These are phyloP conservation scores for Euphorbia lathyris DNA, from an alignment of 345 rosid species.

Conservation along the genomic window DNA sequence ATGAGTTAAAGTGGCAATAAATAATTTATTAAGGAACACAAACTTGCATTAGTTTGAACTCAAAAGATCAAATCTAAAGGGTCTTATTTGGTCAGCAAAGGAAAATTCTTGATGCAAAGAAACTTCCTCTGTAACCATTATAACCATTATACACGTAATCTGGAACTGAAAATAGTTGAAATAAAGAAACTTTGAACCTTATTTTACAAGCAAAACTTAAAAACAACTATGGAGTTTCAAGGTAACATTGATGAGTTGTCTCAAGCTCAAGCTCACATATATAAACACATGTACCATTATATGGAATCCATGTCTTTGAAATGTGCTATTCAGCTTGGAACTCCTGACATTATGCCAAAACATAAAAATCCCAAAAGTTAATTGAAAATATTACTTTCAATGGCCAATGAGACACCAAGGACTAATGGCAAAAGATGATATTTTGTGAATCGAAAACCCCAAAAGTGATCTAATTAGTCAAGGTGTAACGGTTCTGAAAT, in stretches of 20 bases:
- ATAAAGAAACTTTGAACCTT: not conserved
- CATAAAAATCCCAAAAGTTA: constrained; percentile 5
- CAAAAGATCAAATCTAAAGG: not conserved
- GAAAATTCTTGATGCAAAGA: not conserved
- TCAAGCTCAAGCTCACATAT: constrained; percentile 20
- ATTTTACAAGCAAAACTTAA: not conserved
- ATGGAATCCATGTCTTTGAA: constrained; percentile 22
- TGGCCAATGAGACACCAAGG: too few relatives aligned
- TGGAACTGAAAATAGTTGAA: not conserved
- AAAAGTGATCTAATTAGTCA: too few relatives aligned
- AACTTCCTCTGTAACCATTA: constrained; percentile 8
- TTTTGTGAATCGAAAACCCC: too few relatives aligned
- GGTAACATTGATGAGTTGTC: constrained; percentile 8
- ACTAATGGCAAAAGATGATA: too few relatives aligned
- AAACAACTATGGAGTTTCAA: constrained; percentile 10
- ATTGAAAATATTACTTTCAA: too few relatives aligned
- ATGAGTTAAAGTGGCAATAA: not conserved
- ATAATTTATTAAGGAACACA: not conserved
- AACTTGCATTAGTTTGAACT: not conserved
- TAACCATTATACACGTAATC: too few relatives aligned
- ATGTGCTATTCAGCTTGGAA: constrained; percentile 21
- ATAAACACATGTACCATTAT: constrained; percentile 18
- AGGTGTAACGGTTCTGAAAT: too few relatives aligned
- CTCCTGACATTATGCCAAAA: constrained; percentile 19
- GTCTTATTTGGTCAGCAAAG: not conserved